Evolutionary conservation across 228 moss, liverwort and hornwort genomes (phyloP).

Genomic region (Sphagnum fallax): DNA sequence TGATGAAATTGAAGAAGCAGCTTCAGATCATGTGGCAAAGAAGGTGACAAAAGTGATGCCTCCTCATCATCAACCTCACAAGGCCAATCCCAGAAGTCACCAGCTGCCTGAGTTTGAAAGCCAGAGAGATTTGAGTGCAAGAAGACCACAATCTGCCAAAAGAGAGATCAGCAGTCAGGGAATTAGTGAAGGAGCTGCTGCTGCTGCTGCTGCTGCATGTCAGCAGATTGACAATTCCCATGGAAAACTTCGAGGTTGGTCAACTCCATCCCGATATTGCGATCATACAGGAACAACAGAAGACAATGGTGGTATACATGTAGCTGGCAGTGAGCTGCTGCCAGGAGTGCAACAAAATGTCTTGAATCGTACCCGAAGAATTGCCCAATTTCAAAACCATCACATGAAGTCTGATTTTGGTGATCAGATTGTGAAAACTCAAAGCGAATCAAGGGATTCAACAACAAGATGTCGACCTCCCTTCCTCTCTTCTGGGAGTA

Average conservation of each 20-base stretch:
- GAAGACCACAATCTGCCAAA: slow-evolving; percentile 11
- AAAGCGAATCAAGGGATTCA: slow-evolving; percentile 19
- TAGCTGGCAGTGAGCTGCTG: neutral
- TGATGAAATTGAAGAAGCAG: slow-evolving; percentile 5
- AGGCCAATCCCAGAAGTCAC: slow-evolving; percentile 1
- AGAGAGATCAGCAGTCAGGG: slow-evolving; percentile 12
- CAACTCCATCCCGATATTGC: slow-evolving; percentile 14
- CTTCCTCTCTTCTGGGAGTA: slow-evolving; percentile 41
- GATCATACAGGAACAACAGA: neutral
- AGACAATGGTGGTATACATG: too few relatives aligned
- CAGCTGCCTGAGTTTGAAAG: too few relatives aligned
- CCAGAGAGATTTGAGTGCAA: neutral
- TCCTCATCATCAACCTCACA: slow-evolving; percentile 15
- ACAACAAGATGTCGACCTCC: slow-evolving; percentile 17
- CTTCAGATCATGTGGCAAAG: neutral
- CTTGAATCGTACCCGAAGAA: too few relatives aligned
- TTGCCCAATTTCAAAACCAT: too few relatives aligned
- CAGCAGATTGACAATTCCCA: too few relatives aligned
- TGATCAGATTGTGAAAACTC: slow-evolving; percentile 6
- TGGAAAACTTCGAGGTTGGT: slow-evolving; percentile 4
- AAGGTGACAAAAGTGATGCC: slow-evolving; percentile 27
- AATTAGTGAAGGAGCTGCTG: slow-evolving; percentile 9
- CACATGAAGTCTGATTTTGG: too few relatives aligned
- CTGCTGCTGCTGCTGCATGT: neutral
- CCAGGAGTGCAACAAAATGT: neutral